Base-by-base conservation (phyloP, 345 rosid species). In the Syzygium oleosum region DNA sequence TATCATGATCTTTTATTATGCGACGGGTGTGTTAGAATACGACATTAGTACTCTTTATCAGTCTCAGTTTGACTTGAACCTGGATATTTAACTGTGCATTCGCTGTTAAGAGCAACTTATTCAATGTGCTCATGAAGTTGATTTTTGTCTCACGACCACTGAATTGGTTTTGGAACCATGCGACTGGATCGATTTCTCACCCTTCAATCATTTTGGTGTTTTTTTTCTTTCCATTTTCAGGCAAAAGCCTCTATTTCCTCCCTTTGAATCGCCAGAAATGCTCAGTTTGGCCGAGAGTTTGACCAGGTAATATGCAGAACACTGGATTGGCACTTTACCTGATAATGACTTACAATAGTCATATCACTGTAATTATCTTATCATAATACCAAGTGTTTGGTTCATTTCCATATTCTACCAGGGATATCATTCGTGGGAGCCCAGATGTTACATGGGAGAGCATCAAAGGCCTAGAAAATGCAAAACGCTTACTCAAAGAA, bases 391-490 rank as follows among this genome's bases (percentile, higher is more conserved):
- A 2, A 65, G 31, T 63, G 7, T 41, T 68, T 86, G 87, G 51
- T 51, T 51, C 87, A 65, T 29, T 43, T 84, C 27, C 80, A 16
- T 49, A 56, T 46, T 65, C 78, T 89, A 41, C 89, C 83, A 98
- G 99, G 95, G 99, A 98, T 89, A 98, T 98, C 61, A 94, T 98
- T 77, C 98, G 95, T 41, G 99, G 99, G 58, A 98, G 90, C 90
- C 99, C 98, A 59, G 96, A 98, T 93, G 95, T 98, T 85, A 96
- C 92, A 86, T 98, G 99, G 99, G 99, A 98, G 86, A 96, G 95
- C 92, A 96, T 98, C 84, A 96, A 98, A 87, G 99, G 99, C 49
- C 87, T 98, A 80, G 98, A 95, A 88, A 98, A 91, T 86, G 99
- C 99, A 14, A 98, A 98, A 86, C 94, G 91, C 87, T 90, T 98